Evolutionary conservation across 2,329 filamentous ascomycete species (phyloP), one percentile per base, ranked within the genome.

Genomic region (Xylaria sp.): DNA sequence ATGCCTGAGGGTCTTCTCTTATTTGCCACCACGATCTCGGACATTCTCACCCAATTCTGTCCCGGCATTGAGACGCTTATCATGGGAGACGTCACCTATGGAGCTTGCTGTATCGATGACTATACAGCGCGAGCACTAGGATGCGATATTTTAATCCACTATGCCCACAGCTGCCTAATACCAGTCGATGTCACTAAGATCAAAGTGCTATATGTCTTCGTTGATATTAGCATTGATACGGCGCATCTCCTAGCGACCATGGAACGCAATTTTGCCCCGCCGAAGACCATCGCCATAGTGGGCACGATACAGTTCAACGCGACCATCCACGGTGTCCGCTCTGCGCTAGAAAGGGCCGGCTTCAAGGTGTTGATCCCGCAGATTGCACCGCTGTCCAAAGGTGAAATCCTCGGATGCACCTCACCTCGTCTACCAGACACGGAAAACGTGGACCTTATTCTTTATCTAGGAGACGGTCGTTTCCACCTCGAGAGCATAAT

Each of bases 291-390:
- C 66, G 96, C 96, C 4, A 87, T 98, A 73, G 95, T 99, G 17
- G 95, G 96, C 56, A 99, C 96, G 0, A 99, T 99, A 74, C 96
- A 99, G 79, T 99, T 99, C 86, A 99, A 99, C 81, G 93, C 94
- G 42, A 98, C 96, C 0, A 91, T 99, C 36, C 96, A 99, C 80
- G 93, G 93, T 17, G 89, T 97, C 14, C 89, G 90, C 71, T 86
- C 90, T 34, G 87, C 89, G 17, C 87, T 99, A 6, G 93, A 97
- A 74, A 89, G 88, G 51, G 93, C 93, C 14, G 96, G 96, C 17
- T 98, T 95, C 84, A 89, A 87, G 67, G 88, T 98, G 39, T 78
- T 97, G 27, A 91, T 98, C 36, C 96, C 96, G 0, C 96, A 99
- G 80, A 97, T 98, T 71, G 90, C 92, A 39, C 97, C 96, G 0